Evolutionary conservation across 1,284 basidiomycete genomes (phyloP).

Genomic region (Meira miltonrushii): DNA sequence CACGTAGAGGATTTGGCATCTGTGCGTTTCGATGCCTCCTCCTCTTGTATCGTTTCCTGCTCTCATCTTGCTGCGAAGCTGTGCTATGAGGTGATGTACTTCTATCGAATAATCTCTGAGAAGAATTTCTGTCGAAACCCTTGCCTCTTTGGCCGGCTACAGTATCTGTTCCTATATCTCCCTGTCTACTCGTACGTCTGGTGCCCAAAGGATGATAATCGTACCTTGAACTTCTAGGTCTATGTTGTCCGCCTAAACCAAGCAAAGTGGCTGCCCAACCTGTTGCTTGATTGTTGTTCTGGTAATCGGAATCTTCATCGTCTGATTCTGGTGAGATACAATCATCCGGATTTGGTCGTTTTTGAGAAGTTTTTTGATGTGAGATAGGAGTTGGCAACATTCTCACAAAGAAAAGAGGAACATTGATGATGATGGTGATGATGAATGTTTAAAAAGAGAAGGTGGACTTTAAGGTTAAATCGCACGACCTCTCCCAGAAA

Average conservation of each 20-base stretch:
- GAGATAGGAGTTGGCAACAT: too few species aligned
- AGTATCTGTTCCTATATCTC: slow-evolving; percentile 10
- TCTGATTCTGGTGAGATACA: slow-evolving; percentile 27
- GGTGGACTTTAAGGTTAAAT: too few species aligned
- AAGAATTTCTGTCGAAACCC: background rate
- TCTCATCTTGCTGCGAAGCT: background rate
- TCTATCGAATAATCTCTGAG: background rate
- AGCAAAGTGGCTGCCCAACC: slow-evolving; percentile 4
- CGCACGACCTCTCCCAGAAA: too few species aligned
- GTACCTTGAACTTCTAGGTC: slow-evolving; percentile 13
- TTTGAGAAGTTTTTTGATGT: too few species aligned
- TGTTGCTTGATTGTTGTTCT: slow-evolving; percentile 2
- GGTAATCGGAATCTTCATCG: slow-evolving; percentile 31
- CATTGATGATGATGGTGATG: too few species aligned
- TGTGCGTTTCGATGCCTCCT: background rate
- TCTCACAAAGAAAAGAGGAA: too few species aligned
- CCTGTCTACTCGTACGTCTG: slow-evolving; percentile 1
- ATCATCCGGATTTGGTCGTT: too few species aligned
- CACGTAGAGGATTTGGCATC: slow-evolving; percentile 19
- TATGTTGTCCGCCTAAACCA: slow-evolving; percentile 16
- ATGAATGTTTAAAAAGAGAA: too few species aligned
- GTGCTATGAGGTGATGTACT: background rate
- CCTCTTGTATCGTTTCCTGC: background rate
- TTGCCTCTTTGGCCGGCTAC: background rate
- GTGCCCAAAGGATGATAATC: slow-evolving; percentile 1